These are phyloP conservation scores for Komagataella mondaviorum DNA, from an alignment of 805 yeast genomes.

Conservation along the genomic window DNA sequence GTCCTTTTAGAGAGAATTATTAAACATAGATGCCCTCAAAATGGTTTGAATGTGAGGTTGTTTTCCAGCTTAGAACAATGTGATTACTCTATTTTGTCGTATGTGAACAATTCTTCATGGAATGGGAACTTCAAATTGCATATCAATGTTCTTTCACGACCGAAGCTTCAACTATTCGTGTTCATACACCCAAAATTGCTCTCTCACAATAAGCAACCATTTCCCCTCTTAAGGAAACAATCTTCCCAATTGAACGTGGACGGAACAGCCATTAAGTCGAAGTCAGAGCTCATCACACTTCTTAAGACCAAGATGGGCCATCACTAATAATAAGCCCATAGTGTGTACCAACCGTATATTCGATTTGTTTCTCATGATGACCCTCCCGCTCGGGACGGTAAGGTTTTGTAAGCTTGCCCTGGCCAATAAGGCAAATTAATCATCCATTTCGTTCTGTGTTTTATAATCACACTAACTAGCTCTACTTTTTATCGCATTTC, in stretches of 20 bases:
- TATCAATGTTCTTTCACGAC: background rate
- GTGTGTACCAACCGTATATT: background rate
- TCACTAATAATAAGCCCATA: background rate
- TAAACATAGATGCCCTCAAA: conserved; percentile 12
- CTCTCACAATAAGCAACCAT: background rate
- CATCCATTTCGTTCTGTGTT: background rate
- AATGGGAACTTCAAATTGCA: background rate
- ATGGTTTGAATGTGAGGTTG: background rate
- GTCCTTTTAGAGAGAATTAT: conserved; percentile 27
- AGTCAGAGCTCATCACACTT: background rate
- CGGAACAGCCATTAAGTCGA: background rate
- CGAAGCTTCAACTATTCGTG: background rate
- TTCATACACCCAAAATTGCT: background rate
- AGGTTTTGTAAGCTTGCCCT: background rate
- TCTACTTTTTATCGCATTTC: background rate
- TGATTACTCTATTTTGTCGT: background rate
- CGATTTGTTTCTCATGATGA: background rate
- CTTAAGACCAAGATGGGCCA: background rate
- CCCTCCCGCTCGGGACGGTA: background rate
- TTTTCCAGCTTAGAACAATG: conserved; percentile 12
- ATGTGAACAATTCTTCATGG: background rate
- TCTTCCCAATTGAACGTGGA: background rate
- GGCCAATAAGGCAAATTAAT: background rate
- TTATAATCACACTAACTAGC: background rate
- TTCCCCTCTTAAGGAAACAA: background rate